Evolutionary conservation across 2,329 filamentous ascomycete genomes (phyloP), one percentile per base, ranked within the genome.

Genomic region (Arthrobotrys pseudoclavata): DNA sequence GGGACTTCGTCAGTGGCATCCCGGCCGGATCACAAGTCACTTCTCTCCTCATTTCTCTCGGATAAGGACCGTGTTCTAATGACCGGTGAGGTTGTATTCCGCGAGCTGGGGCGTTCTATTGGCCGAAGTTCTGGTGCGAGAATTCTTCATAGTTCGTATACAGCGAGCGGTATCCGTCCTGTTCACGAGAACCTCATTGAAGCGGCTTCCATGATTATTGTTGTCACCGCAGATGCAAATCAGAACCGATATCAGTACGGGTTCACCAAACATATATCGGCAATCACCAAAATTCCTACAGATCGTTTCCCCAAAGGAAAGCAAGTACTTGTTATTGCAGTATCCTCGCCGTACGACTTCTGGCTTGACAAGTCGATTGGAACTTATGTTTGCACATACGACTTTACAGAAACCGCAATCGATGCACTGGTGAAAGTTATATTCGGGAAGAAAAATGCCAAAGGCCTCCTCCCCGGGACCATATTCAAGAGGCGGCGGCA

Each of bases 321-420:
- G 84, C 92, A 94, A 0, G 85, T 97, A 42, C 90, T 97, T 24
- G 95, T 97, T 2, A 91, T 97, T 6, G 92, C 95, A 0, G 94
- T 97, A 80, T 97, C 94, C 84, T 97, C 94, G 0, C 95, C 95
- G 0, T 98, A 97, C 83, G 95, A 98, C 83, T 98, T 98, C 83
- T 94, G 93, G 52, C 94, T 95, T 88, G 95, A 98, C 82, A 91
- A 91, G 79, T 74, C 24, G 20, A 79, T 79, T 61, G 79, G 78
- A 10, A 81, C 80, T 37, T 82, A 82, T 47, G 74, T 82, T 29
- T 82, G 81, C 69, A 84, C 86, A 2, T 82, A 85, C 9, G 85
- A 86, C 53, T 89, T 88, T 79, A 84, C 85, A 2, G 83, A 84
- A 9, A 67, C 81, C 9, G 85, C 87, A 45, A 83, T 90, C 15